These are phyloP conservation scores for Lasiosphaeriaceae sp. DNA, from an alignment of 495 filamentous ascomycete species.

Conservation along the genomic window DNA sequence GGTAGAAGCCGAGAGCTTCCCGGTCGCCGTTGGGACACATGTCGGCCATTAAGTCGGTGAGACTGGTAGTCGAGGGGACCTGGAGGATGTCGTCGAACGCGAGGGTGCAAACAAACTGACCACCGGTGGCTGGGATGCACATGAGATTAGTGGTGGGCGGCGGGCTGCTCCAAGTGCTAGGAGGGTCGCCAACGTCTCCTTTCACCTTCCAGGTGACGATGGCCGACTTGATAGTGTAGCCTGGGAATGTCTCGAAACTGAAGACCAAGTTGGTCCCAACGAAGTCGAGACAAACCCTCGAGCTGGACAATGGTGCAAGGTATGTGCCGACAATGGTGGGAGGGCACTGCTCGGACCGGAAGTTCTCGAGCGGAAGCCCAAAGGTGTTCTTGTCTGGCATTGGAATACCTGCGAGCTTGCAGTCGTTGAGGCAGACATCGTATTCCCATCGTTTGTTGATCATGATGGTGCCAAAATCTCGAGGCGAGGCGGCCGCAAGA, in stretches of 20 bases:
- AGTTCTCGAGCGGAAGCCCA: slow-evolving; percentile 5
- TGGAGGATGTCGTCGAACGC: slow-evolving; percentile 13
- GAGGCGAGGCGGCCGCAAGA: no score
- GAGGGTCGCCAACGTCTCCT: neutral
- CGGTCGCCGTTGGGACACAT: slow-evolving; percentile 14
- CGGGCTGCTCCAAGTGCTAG: neutral
- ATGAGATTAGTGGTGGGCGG: neutral
- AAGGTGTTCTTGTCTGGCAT: slow-evolving; percentile 13
- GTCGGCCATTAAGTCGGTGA: slow-evolving; percentile 5
- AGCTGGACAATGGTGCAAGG: neutral
- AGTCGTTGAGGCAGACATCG: slow-evolving; percentile 13
- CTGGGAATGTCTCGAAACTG: slow-evolving; percentile 13
- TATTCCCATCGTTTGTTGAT: slow-evolving; percentile 8
- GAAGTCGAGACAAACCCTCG: slow-evolving; percentile 12
- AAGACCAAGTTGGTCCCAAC: slow-evolving; percentile 6
- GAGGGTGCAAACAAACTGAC: slow-evolving; percentile 6
- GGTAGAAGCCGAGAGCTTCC: slow-evolving; percentile 5
- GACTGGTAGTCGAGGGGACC: neutral
- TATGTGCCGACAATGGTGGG: slow-evolving; percentile 4
- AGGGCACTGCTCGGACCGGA: slow-evolving; percentile 13
- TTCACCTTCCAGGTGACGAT: slow-evolving; percentile 9
- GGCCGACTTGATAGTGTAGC: slow-evolving; percentile 5
- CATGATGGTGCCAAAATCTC: no score
- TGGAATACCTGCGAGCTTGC: slow-evolving; percentile 5
- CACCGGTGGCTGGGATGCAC: neutral